phyloP scores from a whole-genome alignment of 805 yeast genomes.

The Wickerhamiella occidentalis region DNA sequence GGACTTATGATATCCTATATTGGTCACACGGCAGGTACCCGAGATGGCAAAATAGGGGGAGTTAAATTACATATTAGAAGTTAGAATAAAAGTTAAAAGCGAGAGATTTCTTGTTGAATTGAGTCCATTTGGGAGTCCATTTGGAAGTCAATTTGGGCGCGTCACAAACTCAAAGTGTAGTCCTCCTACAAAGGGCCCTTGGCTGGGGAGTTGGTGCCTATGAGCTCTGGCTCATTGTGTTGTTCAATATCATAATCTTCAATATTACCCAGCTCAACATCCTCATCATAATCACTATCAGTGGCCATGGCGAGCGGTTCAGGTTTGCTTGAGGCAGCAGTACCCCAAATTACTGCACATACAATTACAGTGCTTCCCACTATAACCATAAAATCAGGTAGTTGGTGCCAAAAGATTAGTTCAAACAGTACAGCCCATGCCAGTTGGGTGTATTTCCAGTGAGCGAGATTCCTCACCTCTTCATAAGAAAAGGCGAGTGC shows the following conservation, averaged over 20 bases:
- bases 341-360: not conserved
- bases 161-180: too few relatives aligned
- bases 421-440: conserved; percentile 72
- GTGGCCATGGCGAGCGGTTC: not conserved
- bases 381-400: conserved; percentile 57
- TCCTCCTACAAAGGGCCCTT: too few relatives aligned
- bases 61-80: not conserved
- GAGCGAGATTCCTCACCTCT: conserved; percentile 60
- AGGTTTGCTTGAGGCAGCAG: not conserved
- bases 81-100: not conserved
- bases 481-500: conserved; percentile 80
- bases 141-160: too few relatives aligned
- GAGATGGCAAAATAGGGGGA: not conserved
- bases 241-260: not conserved
- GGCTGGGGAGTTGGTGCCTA: not conserved
- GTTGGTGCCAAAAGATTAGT: conserved; percentile 52
- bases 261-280: not conserved
- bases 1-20: not conserved
- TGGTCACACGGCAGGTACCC: not conserved
- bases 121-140: too few relatives aligned
- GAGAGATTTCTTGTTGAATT: too few relatives aligned
- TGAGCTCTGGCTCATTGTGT: not conserved
- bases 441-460: conserved; percentile 65
- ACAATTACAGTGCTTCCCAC: conserved; percentile 60
- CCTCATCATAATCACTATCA: not conserved